Evolutionary conservation across 257 asterid species (phyloP), one percentile per base, ranked within the genome.

Genomic region (Misopates orontium): DNA sequence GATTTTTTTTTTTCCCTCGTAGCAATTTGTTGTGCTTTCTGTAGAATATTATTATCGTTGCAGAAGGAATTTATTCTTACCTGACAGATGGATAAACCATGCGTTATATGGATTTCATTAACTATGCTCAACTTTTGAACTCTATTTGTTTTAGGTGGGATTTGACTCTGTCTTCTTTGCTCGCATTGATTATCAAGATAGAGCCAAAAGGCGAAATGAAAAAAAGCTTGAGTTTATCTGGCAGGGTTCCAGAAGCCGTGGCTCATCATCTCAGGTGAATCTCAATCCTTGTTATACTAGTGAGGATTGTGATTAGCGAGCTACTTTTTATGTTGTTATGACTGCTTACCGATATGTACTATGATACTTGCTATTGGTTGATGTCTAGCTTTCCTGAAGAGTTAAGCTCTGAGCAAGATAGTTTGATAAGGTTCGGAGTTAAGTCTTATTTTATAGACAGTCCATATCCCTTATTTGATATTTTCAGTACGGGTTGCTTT

Each of bases 121-220:
- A 15, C 40, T 20, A 22, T 31, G 36, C 6, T 28, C 4, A 28
- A 28, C 36, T 28, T 28, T 28, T 28, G 3, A n/a, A 28, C 45
- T 7, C 21, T 48, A 11, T 20, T 36, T 20, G 19, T 22, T 24
- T 10, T 42, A 80, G 82, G 45, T 69, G 55, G 85, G 85, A 66
- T 80, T 80, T 61, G 82, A 77, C 73, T 77, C 85, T 19, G 72
- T 80, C 48, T 77, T 74, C 81, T 80, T 77, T 57, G 75, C 74
- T 47, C 73, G 85, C n/a, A 80, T 80, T 71, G 85, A 80, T 70
- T 80, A 77, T 49, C 85, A 80, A 74, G 85, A 80, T 63, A 80
- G 74, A 49, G 69, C 24, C 40, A 80, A 80, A 42, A 59, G 78
- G 56, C 75, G 69, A 64, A 19, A 20, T 66, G 78, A 74, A 32